Evolutionary conservation across 345 rosid species (phyloP).

Genomic region (Gossypium rotundifolium): DNA sequence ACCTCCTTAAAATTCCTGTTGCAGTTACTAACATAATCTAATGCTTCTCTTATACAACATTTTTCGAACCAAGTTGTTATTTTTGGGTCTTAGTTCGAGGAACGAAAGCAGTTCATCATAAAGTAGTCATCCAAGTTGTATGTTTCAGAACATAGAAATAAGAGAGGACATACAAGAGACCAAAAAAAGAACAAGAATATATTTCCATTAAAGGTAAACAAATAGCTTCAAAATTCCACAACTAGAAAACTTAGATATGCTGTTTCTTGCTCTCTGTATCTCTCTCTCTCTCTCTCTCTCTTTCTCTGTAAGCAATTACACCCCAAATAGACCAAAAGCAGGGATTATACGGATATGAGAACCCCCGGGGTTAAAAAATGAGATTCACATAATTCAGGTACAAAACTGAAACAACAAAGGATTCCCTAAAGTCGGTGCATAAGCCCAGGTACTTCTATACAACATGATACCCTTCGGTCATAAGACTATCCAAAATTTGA

Average conservation of each 20-base stretch:
- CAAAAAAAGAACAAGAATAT: not conserved
- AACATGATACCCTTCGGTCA: conserved; percentile 17
- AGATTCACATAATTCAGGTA: conserved; percentile 9
- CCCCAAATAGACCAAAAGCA: conserved; percentile 7
- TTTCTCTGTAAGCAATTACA: conserved; percentile 14
- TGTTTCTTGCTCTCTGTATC: not conserved
- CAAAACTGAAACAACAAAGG: conserved; percentile 30
- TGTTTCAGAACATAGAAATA: not conserved
- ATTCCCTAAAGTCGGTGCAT: conserved; percentile 18
- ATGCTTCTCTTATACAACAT: not conserved
- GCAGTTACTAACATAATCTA: no score
- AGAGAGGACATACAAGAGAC: no score
- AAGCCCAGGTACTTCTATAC: conserved; percentile 25
- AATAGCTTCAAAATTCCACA: conserved; percentile 19
- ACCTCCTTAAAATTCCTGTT: no score
- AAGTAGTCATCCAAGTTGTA: not conserved
- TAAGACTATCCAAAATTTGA: conserved; percentile 33
- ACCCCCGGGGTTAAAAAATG: conserved; percentile 10
- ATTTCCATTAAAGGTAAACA: conserved; percentile 4
- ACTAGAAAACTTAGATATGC: conserved; percentile 12
- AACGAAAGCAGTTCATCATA: not conserved
- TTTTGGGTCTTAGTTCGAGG: not conserved
- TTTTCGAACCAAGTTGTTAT: not conserved
- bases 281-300: no score
- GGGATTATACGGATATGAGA: conserved; percentile 12